phyloP scores from a whole-genome alignment of 2,329 filamentous ascomycete species.

The Colletotrichum liriopes region DNA sequence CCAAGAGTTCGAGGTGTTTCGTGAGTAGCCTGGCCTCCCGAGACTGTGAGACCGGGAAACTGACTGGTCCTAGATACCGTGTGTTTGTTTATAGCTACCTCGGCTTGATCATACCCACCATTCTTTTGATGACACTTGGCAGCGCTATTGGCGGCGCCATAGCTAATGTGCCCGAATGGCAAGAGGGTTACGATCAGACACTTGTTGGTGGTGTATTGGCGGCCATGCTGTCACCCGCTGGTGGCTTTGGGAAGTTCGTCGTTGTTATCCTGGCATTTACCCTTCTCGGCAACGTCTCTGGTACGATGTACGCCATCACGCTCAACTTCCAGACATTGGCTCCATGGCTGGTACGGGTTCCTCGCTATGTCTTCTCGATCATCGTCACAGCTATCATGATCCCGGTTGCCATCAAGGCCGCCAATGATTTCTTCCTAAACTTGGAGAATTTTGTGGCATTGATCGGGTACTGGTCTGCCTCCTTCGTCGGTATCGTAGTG shows the following conservation, averaged over 20 bases:
- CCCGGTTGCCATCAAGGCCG: constrained; percentile 70
- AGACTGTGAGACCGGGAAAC: background rate
- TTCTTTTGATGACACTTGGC: constrained; percentile 74
- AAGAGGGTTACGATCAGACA: constrained; percentile 66
- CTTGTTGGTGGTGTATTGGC: constrained; percentile 72
- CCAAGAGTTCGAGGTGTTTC: constrained; percentile 64
- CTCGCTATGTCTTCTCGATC: constrained; percentile 71
- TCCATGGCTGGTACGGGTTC: constrained; percentile 69
- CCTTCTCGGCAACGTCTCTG: constrained; percentile 72
- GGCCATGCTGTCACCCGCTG: constrained; percentile 71
- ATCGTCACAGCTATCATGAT: constrained; percentile 73
- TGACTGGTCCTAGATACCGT: constrained; percentile 48
- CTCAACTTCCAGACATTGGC: constrained; percentile 76
- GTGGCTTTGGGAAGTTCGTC: constrained; percentile 75
- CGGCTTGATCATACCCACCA: constrained; percentile 69
- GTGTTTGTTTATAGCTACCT: constrained; percentile 71
- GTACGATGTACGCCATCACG: constrained; percentile 74
- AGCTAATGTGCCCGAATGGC: constrained; percentile 67
- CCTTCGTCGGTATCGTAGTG: constrained; percentile 66
- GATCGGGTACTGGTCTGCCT: constrained; percentile 73
- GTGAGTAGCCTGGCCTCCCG: constrained; percentile 50
- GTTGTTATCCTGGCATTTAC: constrained; percentile 72
- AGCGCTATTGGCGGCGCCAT: constrained; percentile 76
- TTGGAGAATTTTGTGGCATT: constrained; percentile 71
- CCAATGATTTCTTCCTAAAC: constrained; percentile 70